These are phyloP conservation scores for Myriosclerotinia curreyana DNA, from an alignment of 2,329 filamentous ascomycete species.

Conservation along the genomic window DNA sequence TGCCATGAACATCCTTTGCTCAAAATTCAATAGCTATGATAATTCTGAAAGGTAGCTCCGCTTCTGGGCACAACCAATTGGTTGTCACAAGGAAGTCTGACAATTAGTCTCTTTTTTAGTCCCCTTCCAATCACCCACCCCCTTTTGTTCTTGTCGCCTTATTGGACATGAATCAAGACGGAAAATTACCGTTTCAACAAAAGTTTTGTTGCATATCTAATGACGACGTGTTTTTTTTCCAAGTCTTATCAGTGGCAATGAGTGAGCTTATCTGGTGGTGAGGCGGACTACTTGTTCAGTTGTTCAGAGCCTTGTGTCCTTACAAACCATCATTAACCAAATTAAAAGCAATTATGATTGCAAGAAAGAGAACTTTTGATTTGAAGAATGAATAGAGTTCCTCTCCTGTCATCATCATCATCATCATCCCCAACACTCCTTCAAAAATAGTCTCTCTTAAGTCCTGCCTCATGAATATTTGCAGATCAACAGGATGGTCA, in stretches of 20 bases:
- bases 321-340: not conserved
- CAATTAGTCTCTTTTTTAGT: slow-evolving; percentile 1
- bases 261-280: slow-evolving; percentile 20
- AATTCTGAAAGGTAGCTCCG: not conserved
- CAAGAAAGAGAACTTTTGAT: not conserved
- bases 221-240: slow-evolving; percentile 23
- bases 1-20: not conserved
- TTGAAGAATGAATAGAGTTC: not conserved
- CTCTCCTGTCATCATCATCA: not conserved
- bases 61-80: not conserved
- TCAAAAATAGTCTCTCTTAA: not conserved
- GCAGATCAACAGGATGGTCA: not conserved
- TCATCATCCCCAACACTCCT: not conserved
- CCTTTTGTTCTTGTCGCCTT: slow-evolving; percentile 14
- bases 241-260: slow-evolving; percentile 21
- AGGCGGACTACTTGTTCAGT: slow-evolving; percentile 2
- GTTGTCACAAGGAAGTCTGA: not conserved
- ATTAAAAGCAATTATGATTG: not conserved
- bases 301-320: slow-evolving; percentile 6
- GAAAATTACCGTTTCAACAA: slow-evolving; percentile 12
- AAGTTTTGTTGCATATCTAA: slow-evolving; percentile 24
- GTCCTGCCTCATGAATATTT: not conserved
- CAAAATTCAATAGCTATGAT: not conserved
- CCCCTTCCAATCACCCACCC: slow-evolving; percentile 1
- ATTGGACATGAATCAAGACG: slow-evolving; percentile 9